Conservation (phyloP, 169 alveolate genomes). For the Besnoitia besnoiti region DNA sequence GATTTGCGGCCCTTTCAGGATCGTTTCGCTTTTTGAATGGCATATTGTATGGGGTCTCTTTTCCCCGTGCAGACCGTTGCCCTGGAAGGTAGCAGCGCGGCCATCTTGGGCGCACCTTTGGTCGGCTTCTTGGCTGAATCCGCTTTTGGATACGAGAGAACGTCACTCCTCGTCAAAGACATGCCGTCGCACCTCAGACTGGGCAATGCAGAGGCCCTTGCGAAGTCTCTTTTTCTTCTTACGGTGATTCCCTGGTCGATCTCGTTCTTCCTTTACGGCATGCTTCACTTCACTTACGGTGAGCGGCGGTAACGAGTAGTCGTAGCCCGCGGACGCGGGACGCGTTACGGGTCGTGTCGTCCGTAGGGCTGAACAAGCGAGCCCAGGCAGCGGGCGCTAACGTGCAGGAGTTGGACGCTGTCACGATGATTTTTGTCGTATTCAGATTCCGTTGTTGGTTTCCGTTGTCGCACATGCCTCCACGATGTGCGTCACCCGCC, state of each 20-base stretch:
- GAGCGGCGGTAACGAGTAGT: too few species aligned
- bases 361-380: neutral
- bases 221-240: conserved; percentile 80
- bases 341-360: neutral
- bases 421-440: neutral
- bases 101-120: conserved; percentile 88
- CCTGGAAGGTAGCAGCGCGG: conserved; percentile 88
- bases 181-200: conserved; percentile 80
- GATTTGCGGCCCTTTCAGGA: too few species aligned
- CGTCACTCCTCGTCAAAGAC: conserved; percentile 77
- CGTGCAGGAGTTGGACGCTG: neutral
- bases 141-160: conserved; percentile 85
- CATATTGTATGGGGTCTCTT: neutral
- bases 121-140: conserved; percentile 87
- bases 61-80: conserved; percentile 78
- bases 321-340: neutral
- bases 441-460: neutral
- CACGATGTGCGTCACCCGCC: too few species aligned
- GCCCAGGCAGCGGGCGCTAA: neutral
- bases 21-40: neutral
- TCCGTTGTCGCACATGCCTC: too few species aligned
- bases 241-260: conserved; percentile 86
- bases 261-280: conserved; percentile 79
- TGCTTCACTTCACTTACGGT: conserved; percentile 83
- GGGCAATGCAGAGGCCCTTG: conserved; percentile 87